Percentiles rank a stretch among this genome's conserved stretches.
Evolutionary conservation across 176 grass and related monocot species (phyloP).

Genomic region (Cenchrus purpureus): DNA sequence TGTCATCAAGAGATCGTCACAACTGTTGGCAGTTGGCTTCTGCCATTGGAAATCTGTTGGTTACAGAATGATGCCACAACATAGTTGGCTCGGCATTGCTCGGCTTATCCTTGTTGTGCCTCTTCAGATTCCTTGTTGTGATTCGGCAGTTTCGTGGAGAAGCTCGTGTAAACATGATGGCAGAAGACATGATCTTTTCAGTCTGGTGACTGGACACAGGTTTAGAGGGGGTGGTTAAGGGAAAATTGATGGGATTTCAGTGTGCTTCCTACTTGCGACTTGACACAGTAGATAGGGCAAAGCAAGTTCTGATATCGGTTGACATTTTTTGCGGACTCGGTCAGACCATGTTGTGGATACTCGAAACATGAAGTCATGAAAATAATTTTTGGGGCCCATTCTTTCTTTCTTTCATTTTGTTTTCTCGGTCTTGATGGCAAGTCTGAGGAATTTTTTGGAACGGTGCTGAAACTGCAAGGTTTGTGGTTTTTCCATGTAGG

Average conservation of each 20-base stretch:
- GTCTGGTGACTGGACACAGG: not conserved
- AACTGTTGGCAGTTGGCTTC: not conserved
- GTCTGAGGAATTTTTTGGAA: conserved; percentile 6
- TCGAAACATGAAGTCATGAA: not conserved
- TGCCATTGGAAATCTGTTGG: conserved; percentile 36
- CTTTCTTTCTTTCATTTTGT: not conserved
- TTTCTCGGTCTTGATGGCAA: not conserved
- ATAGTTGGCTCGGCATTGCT: not conserved
- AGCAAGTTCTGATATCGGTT: not conserved
- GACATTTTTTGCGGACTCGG: not conserved
- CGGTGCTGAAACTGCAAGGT: not conserved
- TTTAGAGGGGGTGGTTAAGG: not conserved
- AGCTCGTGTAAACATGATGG: not conserved
- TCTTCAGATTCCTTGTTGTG: not conserved
- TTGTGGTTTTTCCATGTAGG: conserved; percentile 36
- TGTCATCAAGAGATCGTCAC: not conserved
- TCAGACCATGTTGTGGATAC: conserved; percentile 29
- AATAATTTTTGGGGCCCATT: conserved; percentile 41
- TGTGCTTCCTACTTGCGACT: conserved; percentile 3
- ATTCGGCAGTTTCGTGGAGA: not conserved
- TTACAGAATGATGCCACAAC: conserved; percentile 5
- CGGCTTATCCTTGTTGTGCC: not conserved
- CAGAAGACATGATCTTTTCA: not conserved
- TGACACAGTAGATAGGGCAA: conserved; percentile 44
- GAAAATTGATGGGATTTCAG: not conserved